These are phyloP conservation scores for Cnidoscolus chayamansa DNA, from an alignment of 441 rosid species.

Conservation along the genomic window DNA sequence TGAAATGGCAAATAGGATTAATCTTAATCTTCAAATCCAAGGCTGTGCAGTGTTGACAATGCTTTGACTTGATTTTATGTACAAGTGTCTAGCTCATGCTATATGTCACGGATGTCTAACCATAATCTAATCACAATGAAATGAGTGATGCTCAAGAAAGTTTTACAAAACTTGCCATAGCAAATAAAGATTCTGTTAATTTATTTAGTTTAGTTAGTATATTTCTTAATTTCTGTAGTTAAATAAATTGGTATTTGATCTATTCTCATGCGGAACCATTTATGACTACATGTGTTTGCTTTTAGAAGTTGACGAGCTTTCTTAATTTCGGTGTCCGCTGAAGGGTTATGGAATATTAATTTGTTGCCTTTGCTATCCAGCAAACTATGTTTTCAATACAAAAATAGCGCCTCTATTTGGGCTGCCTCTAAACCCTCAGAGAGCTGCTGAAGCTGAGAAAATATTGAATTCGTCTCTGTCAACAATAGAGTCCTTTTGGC, in stretches of 20 bases:
- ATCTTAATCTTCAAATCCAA: neutral
- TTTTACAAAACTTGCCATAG: neutral
- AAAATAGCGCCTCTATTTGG: conserved; percentile 52
- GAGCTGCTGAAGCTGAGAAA: conserved; percentile 65
- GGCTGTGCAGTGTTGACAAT: neutral
- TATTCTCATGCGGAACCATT: neutral
- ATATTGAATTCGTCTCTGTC: conserved; percentile 44
- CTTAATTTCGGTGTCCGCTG: neutral
- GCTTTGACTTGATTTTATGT: conserved; percentile 2
- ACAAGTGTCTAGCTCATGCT: neutral
- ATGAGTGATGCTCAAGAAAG: neutral
- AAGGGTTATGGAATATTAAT: neutral
- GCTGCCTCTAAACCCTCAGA: conserved; percentile 41
- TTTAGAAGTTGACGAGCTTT: neutral
- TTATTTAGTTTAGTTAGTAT: neutral
- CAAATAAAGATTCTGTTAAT: neutral
- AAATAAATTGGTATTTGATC: neutral
- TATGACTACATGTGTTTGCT: neutral
- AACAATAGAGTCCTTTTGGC: conserved; percentile 71
- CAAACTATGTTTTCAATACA: conserved; percentile 35
- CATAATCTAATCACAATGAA: neutral
- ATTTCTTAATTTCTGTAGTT: neutral
- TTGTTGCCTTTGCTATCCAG: conserved; percentile 32
- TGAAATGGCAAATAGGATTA: neutral
- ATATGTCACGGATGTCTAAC: neutral